Evolutionary conservation across 2,329 filamentous ascomycete species (phyloP).

Genomic region (Neofusicoccum kwambonambiense): DNA sequence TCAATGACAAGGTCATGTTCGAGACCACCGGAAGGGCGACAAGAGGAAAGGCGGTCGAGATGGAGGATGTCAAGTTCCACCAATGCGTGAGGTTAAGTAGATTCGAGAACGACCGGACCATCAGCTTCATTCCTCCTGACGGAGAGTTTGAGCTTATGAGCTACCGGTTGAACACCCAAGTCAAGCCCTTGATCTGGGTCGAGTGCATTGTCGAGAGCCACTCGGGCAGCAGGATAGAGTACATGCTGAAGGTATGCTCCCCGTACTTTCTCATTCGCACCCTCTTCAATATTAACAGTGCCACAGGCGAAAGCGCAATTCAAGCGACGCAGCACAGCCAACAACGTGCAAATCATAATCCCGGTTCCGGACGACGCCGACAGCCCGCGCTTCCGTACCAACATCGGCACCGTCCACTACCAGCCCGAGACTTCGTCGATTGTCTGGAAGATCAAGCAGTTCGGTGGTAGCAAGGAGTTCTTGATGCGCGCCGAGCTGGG

Average conservation of each 20-base stretch:
- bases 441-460: constrained; percentile 99
- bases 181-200: constrained; percentile 98
- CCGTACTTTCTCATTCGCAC: neutral
- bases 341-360: constrained; percentile 97
- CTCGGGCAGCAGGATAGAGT: constrained; percentile 92
- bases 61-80: constrained; percentile 99
- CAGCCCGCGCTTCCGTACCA: constrained; percentile 92
- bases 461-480: constrained; percentile 97
- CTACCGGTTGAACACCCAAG: constrained; percentile 96
- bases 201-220: constrained; percentile 97
- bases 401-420: constrained; percentile 96
- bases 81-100: constrained; percentile 93
- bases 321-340: constrained; percentile 94
- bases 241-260: constrained; percentile 81
- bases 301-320: constrained; percentile 84
- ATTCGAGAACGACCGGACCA: constrained; percentile 98
- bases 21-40: constrained; percentile 94
- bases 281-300: constrained; percentile 5
- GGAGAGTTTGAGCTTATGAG: constrained; percentile 99
- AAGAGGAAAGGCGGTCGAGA: constrained; percentile 94
- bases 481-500: constrained; percentile 97
- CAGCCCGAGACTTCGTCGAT: constrained; percentile 96
- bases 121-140: constrained; percentile 97
- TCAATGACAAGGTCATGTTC: constrained; percentile 99
- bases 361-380: constrained; percentile 97